These are phyloP conservation scores for Cinnamomum chago DNA, from an alignment of 164 flowering plant species.

Conservation along the genomic window DNA sequence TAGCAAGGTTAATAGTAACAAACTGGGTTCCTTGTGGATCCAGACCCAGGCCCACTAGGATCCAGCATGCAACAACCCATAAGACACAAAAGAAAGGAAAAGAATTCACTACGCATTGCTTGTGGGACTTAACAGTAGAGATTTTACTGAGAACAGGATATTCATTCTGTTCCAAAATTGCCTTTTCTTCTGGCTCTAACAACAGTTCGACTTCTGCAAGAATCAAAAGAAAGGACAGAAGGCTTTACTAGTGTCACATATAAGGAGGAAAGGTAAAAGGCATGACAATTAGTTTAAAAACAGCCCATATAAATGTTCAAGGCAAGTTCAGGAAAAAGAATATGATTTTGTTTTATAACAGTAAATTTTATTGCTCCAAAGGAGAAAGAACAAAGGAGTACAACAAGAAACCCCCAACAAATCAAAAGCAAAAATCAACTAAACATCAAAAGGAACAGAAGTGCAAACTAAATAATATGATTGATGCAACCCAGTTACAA, in stretches of 20 bases:
- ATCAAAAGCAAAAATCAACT: not conserved
- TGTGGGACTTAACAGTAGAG: slow-evolving; percentile 55
- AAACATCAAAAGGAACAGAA: not conserved
- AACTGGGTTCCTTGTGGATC: not conserved
- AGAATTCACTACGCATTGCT: not conserved
- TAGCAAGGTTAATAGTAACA: not conserved
- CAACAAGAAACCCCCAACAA: not conserved
- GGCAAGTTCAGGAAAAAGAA: too few species aligned
- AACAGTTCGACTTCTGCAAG: slow-evolving; percentile 76
- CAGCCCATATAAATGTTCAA: not conserved
- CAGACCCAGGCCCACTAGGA: not conserved
- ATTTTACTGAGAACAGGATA: slow-evolving; percentile 52
- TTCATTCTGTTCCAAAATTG: slow-evolving; percentile 54
- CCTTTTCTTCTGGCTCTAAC: slow-evolving; percentile 67
- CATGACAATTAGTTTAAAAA: not conserved
- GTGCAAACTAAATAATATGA: too few species aligned
- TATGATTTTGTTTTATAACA: too few species aligned
- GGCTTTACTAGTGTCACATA: not conserved
- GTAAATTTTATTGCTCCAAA: too few species aligned
- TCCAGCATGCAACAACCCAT: not conserved
- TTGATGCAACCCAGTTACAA: not conserved
- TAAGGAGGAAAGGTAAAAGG: not conserved
- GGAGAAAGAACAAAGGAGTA: not conserved
- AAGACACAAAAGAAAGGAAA: not conserved
- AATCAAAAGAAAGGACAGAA: not conserved